A percentile compares a stretch with the other conserved stretches of the same genome.
These are phyloP conservation scores for Orychophragmus violaceus DNA, from an alignment of 345 rosid genomes.

Conservation along the genomic window DNA sequence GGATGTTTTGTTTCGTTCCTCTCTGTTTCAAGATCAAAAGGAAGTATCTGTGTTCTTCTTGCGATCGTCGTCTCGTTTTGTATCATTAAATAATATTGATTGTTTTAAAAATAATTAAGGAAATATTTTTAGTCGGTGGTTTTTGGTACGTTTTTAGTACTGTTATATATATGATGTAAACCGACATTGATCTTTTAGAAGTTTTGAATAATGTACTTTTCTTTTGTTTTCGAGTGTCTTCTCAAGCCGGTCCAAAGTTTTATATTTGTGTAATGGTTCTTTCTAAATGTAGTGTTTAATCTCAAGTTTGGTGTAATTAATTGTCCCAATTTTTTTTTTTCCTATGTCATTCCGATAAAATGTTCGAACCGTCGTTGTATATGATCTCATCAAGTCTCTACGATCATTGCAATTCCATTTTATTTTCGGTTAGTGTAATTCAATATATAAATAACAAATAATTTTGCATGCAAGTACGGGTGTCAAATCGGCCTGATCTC, in stretches of 20 bases:
- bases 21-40: constrained; percentile 61
- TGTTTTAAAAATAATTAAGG: neutral
- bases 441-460: neutral
- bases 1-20: constrained; percentile 83
- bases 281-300: neutral
- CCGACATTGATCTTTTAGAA: constrained; percentile 12
- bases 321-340: neutral
- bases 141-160: constrained; percentile 8
- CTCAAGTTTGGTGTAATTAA: neutral
- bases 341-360: neutral
- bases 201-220: neutral
- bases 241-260: neutral
- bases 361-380: neutral
- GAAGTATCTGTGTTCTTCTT: constrained; percentile 50
- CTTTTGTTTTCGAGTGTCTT: constrained; percentile 9
- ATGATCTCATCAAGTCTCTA: neutral
- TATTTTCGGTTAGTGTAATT: neutral
- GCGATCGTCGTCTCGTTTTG: constrained; percentile 50
- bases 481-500: constrained; percentile 5
- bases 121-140: constrained; percentile 11
- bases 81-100: constrained; percentile 8
- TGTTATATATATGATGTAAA: neutral
- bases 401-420: neutral
- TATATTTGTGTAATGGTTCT: neutral
- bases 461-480: constrained; percentile 27